Evolutionary conservation across 805 yeast genomes (phyloP), one percentile per base, ranked within the genome.

Genomic region (Lachancea lanzarotensis): DNA sequence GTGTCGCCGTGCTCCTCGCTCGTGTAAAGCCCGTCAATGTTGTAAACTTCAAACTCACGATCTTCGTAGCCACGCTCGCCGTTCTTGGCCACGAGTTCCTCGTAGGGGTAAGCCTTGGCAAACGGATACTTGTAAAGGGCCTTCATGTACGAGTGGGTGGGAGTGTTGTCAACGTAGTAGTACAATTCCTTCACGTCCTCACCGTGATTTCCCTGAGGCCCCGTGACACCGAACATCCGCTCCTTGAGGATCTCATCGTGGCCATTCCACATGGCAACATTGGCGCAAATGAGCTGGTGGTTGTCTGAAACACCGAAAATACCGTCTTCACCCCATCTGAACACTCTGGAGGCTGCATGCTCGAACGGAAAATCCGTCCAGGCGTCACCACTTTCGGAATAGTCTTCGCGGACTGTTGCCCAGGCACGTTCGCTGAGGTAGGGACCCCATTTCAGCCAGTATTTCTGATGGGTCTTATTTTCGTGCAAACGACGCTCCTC

Each of bases 311-410:
- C 82, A 40, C 97, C 97, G 10, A 91, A 95, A 53, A 89, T 69
- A 2, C 97, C 97, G 62, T 89, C 96, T 63, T 90, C 97, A 35
- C 96, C 95, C 97, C 97, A 89, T 36, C 97, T 73, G 62, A 84
- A 89, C 12, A 86, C 78, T 52, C 97, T 71, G 18, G 89, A 77
- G 48, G 79, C 73, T 1, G 95, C 83, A 49, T 86, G 88, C 48
- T 86, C 95, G 62, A 87, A 88, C 7, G 95, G 86, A 65, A 89
- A 89, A 54, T 79, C 78, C 32, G 79, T 73, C 97, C 97, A 89
- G 3, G 96, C 96, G 54, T 88, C 88, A 35, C 97, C 97, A 53
- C 80, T 76, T 41, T 66, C 71, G 0, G 95, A 84, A 65, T 89
- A 89, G 61, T 88, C 96, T 65, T 89, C 96, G 48, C 96, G 71